Base-by-base conservation (phyloP, 108 stramenopile genomes). In the Skeletonema tropicum region DNA sequence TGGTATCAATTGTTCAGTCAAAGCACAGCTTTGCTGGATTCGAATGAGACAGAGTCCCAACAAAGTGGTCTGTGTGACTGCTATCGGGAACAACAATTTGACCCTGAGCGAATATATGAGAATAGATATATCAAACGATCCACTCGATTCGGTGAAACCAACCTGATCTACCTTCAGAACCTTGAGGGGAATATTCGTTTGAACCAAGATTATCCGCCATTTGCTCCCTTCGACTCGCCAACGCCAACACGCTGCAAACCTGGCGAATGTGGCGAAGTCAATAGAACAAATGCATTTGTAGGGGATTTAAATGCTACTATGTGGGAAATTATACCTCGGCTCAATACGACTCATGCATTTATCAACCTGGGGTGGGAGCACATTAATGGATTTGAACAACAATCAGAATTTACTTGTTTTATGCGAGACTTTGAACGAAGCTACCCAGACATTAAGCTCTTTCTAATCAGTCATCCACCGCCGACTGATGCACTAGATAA, bases 121-220 rank as follows among this genome's bases (percentile, higher is more conserved):
- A 73, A 64, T 52, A 46, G 72, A 17, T 73, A 55, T 61, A 64
- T 49, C 46, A 52, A 64, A 13, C 5, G 72, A 52, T 33, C 42
- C 10, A 73, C 72, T 33, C 41, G n/a, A 2, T 73, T 31, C 64
- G 72, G 72, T 6, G 72, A 73, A 38, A 64, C 64, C 11, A 63
- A 73, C 17, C 30, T 73, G 19, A 73, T 64, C 2, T 73, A 64
- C 17, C 46, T 73, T 6, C 48, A 73, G 35, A 63, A 49, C 7
- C 64, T 35, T 64, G 17, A 23, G 13, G 29, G 57, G 10, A 2
- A 7, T 3, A 33, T 73, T 25, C 9, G 5, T 5, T 63, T 73
- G 61, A 64, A 32, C 8, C 6, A 29, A 11, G 72, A 64, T 1
- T 64, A 33, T 31, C 72, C 72, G 3, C 49, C 62, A 13, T 64